Base-by-base conservation (phyloP, 441 rosid species). In the Aleurites moluccanus region DNA sequence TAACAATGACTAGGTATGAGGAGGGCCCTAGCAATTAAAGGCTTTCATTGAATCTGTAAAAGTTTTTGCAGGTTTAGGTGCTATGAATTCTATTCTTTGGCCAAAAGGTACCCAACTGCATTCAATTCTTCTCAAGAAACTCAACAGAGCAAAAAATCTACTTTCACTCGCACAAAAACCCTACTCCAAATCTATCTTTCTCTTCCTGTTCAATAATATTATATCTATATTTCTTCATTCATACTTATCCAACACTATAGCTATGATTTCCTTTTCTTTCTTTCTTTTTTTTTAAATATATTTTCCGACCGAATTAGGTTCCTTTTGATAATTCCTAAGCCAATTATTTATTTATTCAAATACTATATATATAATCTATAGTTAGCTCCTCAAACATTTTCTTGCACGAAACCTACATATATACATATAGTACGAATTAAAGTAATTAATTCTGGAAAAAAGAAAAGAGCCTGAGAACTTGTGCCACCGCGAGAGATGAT, bases 21-120 rank as follows among this genome's bases (percentile, higher is more conserved):
- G n/a, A n/a, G 15, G 83, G 79, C 72, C n/a, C 80, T 70, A 74
- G 85, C 81, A 66, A 83, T 79, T 82, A 77, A 83, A 79, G 80
- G 80, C 82, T 67, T 84, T 80, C 82, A 80, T 83, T 83, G 84
- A 83, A 86, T 82, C 82, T 69, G 87, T 47, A 77, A 80, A 74
- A 79, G 71, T 68, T 73, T 70, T 74, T 72, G 60, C 79, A 80
- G 78, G 67, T 28, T 79, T 81, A 75, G 85, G 85, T 84, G 73
- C 80, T 25, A 75, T 75, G 83, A 82, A 81, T 85, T 78, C 62
- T 40, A 64, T 73, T 50, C 81, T 81, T 81, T 27, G 80, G 64
- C 77, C 72, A 21, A 72, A 86, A 75, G 82, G 50, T 13, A 64
- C 56, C 75, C 53, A 70, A 68, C 11, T 76, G 87, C 88, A 86